Base-by-base conservation (phyloP, 306 rosid genomes). In the Quercus rubra region DNA sequence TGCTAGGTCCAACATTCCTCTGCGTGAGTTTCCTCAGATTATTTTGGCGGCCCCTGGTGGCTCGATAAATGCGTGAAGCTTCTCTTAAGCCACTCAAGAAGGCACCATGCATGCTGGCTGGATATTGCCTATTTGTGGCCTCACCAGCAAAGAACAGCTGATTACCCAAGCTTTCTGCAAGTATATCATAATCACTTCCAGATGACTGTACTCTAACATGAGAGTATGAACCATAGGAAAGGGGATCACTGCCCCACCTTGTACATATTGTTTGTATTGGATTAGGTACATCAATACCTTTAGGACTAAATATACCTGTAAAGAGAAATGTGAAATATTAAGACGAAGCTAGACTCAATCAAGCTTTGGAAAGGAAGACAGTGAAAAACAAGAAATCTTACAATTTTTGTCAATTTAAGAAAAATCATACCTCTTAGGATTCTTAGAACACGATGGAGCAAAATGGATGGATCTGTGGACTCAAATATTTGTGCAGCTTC, bases 101-200 rank as follows among this genome's bases (percentile, higher is more conserved):
- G 77, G 98, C 99, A 55, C 99, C 97, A 38, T 95, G 99, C 99
- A 92, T 95, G 31, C 96, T 95, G 77, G 98, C 99, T 25, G 99
- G 99, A 87, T 92, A 86, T 71, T 95, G 93, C 87, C 97, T 90
- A 79, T 81, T 86, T 49, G 99, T 95, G 64, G 99, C 99, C 87
- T 95, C 99, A 31, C 98, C 99, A 51, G 99, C 98, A 79, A 95
- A 95, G 88, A 91, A 95, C 64, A 95, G 87, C 11, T 86, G 85
- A 78, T 85, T 90, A 56, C 94, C 90, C 82, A 95, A 93, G 14
- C 82, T 95, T 80, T 95, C 93, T 6, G 96, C 99, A 5, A 95
- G 98, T 61, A 91, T 52, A 63, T 95, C 98, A 81, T 95, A 95
- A 81, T 95, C 99, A 35, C 74, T 41, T 51, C 99, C 99, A 10